Base-by-base conservation (phyloP, 345 rosid genomes). In the Lepidium aucheri region DNA sequence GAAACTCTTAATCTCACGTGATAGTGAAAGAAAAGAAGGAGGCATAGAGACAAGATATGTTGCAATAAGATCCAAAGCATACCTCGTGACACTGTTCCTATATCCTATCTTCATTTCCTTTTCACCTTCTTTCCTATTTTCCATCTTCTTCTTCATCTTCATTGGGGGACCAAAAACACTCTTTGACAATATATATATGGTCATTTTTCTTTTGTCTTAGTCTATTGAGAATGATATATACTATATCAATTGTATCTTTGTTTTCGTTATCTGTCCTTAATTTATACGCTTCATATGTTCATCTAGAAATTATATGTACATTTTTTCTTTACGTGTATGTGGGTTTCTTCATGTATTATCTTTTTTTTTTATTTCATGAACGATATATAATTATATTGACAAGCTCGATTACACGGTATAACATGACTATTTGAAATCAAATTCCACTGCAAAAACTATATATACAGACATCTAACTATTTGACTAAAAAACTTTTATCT, bases 71-170 rank as follows among this genome's bases (percentile, higher is more conserved):
- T 72, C 76, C 76, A 72, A 72, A 72, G 60, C 76, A 57, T 49
- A 64, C 70, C 76, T 40, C 70, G 75, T 71, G 75, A 63, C 65
- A 71, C 64, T 71, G 70, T 63, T 71, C 68, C 63, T 52, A 61
- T 62, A 62, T 62, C 24, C 55, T 44, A 62, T 45, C 68, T 26
- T 62, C 68, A 62, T 62, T 36, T 70, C 62, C 44, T 61, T 70
- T 44, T 70, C 61, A 60, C 15, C 51, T 57, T 50, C 60, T 20
- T 22, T 49, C 66, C 18, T 20, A 59, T 58, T 51, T 26, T 69
- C 74, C 74, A 24, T 63, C 59, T 63, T 71, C 65, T 57, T 68
- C 72, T 71, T 55, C 58, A 28, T 28, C 1, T 28, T 28, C 7
- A 28, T 18, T 39, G 70, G 75, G 75, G 75, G 75, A 71, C 75